A percentile compares a stretch with the other conserved stretches of the same genome.
phyloP scores from a whole-genome alignment of 129 eudicot species.

The Gnaphalium uliginosum region DNA sequence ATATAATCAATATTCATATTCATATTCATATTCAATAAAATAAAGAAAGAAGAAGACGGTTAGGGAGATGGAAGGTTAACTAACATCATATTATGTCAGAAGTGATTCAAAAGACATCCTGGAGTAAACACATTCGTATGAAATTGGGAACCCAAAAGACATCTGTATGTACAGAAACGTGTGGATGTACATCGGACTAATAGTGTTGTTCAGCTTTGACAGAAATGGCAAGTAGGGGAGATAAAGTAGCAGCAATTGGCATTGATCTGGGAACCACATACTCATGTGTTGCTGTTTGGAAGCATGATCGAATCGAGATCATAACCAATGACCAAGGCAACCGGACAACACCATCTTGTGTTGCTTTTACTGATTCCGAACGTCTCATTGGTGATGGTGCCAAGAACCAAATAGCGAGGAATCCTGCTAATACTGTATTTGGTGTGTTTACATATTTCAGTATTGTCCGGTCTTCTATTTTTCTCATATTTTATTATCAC shows the following conservation, averaged over 20 bases:
- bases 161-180: too few species aligned
- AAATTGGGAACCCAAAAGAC: neutral
- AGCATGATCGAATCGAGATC: conserved; percentile 9
- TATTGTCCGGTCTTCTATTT: neutral
- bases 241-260: neutral
- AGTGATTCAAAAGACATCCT: conserved; percentile 1
- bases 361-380: neutral
- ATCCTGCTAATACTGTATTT: neutral
- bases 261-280: neutral
- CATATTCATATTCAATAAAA: too few species aligned
- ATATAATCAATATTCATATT: too few species aligned
- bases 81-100: neutral
- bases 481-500: too few species aligned
- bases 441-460: neutral
- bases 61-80: neutral
- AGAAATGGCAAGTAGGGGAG: neutral
- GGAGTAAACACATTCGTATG: too few species aligned
- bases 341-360: neutral
- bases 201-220: too few species aligned
- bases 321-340: conserved; percentile 18
- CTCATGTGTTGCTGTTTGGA: conserved; percentile 10
- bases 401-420: conserved; percentile 8
- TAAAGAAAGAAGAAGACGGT: too few species aligned
- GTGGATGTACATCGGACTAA: too few species aligned
- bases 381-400: conserved; percentile 17